These are phyloP conservation scores for Sphagnum magellanicum DNA, from an alignment of 228 moss, liverwort and hornwort genomes.

Conservation along the genomic window DNA sequence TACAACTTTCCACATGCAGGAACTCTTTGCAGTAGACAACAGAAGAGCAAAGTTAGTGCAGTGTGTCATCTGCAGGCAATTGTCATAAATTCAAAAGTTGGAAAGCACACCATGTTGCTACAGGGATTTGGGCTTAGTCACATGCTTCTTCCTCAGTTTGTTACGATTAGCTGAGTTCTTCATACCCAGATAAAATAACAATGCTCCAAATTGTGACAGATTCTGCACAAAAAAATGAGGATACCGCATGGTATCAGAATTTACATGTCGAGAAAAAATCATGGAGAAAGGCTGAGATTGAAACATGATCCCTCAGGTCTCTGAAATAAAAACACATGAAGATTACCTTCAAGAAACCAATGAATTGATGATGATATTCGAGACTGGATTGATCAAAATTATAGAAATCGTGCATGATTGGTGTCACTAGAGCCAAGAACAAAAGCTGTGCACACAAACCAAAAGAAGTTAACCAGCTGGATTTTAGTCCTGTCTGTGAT, in stretches of 20 bases:
- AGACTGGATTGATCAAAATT: constrained; percentile 76
- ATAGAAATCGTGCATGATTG: constrained; percentile 97
- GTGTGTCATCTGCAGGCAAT: too few species aligned
- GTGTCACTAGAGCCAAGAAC: constrained; percentile 75
- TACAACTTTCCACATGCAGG: too few species aligned
- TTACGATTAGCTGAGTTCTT: constrained; percentile 62
- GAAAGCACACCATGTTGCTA: constrained; percentile 9
- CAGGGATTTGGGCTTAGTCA: constrained; percentile 52
- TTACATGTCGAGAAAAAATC: neutral
- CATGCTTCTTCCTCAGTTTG: constrained; percentile 54
- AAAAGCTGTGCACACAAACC: constrained; percentile 47
- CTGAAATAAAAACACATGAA: neutral
- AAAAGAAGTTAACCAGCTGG: neutral
- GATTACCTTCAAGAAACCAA: constrained; percentile 78
- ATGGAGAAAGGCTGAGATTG: constrained; percentile 2
- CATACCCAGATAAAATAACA: constrained; percentile 77
- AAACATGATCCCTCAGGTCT: neutral
- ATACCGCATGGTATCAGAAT: constrained; percentile 21
- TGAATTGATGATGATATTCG: constrained; percentile 80
- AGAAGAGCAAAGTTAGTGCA: too few species aligned
- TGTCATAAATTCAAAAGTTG: too few species aligned
- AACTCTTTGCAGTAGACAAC: too few species aligned
- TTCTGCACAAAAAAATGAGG: constrained; percentile 23
- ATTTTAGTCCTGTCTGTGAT: neutral
- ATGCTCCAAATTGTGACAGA: constrained; percentile 75